Conservation (phyloP, 2,329 filamentous ascomycete species). For the Aspergillus sp. region DNA sequence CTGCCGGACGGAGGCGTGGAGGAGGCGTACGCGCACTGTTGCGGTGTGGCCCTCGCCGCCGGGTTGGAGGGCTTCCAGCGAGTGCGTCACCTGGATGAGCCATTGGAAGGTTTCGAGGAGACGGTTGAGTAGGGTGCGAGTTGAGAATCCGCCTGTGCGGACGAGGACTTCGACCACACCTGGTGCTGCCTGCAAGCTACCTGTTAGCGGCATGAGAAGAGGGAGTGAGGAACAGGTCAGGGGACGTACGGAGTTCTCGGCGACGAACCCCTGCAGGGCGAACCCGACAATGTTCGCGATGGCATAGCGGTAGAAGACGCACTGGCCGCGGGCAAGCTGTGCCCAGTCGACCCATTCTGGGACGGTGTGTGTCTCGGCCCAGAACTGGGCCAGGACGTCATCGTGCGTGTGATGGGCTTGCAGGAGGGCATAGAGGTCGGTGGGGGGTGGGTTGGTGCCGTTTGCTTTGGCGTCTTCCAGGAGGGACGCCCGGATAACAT, state of each 20-base stretch:
- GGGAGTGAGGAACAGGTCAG: no score
- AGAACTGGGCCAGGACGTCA: slow-evolving; percentile 54
- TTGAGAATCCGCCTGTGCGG: slow-evolving; percentile 69
- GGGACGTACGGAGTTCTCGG: slow-evolving; percentile 17
- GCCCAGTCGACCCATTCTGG: slow-evolving; percentile 74
- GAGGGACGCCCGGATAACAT: slow-evolving; percentile 8
- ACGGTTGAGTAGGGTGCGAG: slow-evolving; percentile 61
- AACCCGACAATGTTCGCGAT: slow-evolving; percentile 35
- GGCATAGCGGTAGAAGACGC: slow-evolving; percentile 72
- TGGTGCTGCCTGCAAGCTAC: slow-evolving; percentile 52
- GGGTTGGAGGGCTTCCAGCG: slow-evolving; percentile 61
- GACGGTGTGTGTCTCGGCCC: slow-evolving; percentile 62
- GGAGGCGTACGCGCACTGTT: slow-evolving; percentile 62
- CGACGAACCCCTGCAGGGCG: slow-evolving; percentile 20
- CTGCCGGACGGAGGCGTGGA: slow-evolving; percentile 64
- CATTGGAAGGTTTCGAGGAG: slow-evolving; percentile 71
- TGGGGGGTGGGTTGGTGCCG: neutral
- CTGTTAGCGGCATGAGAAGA: neutral
- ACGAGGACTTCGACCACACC: slow-evolving; percentile 70
- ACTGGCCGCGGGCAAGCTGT: slow-evolving; percentile 68
- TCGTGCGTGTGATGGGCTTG: slow-evolving; percentile 56
- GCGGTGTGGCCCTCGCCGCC: slow-evolving; percentile 63
- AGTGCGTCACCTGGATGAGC: slow-evolving; percentile 65
- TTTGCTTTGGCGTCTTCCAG: slow-evolving; percentile 9
- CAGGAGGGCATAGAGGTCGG: slow-evolving; percentile 61